Conservation (phyloP, 2,329 filamentous ascomycete species). For the Penicillium sp. region DNA sequence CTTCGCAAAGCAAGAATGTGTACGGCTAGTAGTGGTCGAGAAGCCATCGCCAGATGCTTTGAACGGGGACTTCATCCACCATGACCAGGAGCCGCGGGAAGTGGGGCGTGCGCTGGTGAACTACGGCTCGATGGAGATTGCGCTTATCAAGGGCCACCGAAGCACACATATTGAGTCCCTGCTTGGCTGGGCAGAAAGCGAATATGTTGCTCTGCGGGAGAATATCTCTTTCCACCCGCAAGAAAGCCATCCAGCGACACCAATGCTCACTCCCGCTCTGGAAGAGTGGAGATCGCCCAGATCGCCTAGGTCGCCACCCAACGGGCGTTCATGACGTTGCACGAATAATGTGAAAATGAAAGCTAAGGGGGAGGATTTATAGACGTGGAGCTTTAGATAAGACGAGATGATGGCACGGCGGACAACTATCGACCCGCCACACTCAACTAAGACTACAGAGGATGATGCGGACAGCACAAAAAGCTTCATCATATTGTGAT, state of each 20-base stretch:
- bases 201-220: slow-evolving; percentile 87
- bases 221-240: slow-evolving; percentile 68
- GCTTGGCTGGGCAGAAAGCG: slow-evolving; percentile 89
- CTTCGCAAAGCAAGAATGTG: slow-evolving; percentile 91
- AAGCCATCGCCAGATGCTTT: slow-evolving; percentile 48
- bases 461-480: not conserved
- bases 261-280: slow-evolving; percentile 27
- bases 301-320: not conserved
- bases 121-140: slow-evolving; percentile 84
- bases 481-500: slow-evolving; percentile 1
- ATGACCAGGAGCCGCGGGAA: slow-evolving; percentile 58
- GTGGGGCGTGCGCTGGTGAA: slow-evolving; percentile 90
- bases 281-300: slow-evolving; percentile 24
- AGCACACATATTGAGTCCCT: slow-evolving; percentile 78
- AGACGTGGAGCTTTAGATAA: not conserved
- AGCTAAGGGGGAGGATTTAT: not conserved
- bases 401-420: not conserved
- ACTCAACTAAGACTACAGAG: not conserved
- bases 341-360: not conserved
- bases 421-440: not conserved
- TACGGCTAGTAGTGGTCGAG: slow-evolving; percentile 79
- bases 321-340: not conserved
- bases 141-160: slow-evolving; percentile 77
- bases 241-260: slow-evolving; percentile 21
- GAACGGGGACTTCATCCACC: slow-evolving; percentile 42